Evolutionary conservation across 768 basidiomycete genomes (phyloP), one percentile per base, ranked within the genome.

Genomic region (Boletus tomentosulus): DNA sequence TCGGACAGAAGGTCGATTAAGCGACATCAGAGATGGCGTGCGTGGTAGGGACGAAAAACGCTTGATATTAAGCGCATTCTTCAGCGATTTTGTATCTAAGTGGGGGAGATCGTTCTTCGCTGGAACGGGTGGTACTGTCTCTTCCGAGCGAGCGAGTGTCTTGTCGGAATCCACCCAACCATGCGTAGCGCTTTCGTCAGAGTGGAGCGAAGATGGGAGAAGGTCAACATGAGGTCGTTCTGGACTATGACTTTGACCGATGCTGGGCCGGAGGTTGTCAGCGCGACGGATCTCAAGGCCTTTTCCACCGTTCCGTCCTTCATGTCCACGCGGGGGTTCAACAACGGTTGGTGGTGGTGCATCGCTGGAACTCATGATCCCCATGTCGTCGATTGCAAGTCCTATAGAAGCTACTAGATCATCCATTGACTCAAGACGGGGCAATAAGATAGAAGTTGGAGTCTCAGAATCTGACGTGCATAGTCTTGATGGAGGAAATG

Each of bases 11-110:
- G 58, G 56, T 11, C 60, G 68, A 50, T 60, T 55, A 27, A 62
- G 70, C 8, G 78, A 80, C 42, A 79, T 74, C n/a, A 76, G 57
- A 27, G 86, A 87, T 6, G 87, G 85, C 7, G 86, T 81, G 31
- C 84, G 80, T 6, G 88, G 85, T 48, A 89, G 72, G 4, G 87
- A 76, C 9, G 78, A 78, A 57, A 76, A 77, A 30, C 76, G 74
- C 56, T 77, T 80, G 31, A 74, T 56, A 48, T 64, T 66, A 16
- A 70, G 55, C 4, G 67, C 57, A 25, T 59, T 66, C 59, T 62
- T 72, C 50, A 58, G 13, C 11, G 48, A 55, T 50, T 55, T 71
- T 13, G 56, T 58, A 22, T 70, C 66, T 43, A 65, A 45, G 38
- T 47, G 37, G 42, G 60, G 58, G 43, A 56, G 53, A 43, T 65